Base-by-base conservation (phyloP, 2,329 filamentous ascomycete genomes). In the Talaromyces amestolkiae region DNA sequence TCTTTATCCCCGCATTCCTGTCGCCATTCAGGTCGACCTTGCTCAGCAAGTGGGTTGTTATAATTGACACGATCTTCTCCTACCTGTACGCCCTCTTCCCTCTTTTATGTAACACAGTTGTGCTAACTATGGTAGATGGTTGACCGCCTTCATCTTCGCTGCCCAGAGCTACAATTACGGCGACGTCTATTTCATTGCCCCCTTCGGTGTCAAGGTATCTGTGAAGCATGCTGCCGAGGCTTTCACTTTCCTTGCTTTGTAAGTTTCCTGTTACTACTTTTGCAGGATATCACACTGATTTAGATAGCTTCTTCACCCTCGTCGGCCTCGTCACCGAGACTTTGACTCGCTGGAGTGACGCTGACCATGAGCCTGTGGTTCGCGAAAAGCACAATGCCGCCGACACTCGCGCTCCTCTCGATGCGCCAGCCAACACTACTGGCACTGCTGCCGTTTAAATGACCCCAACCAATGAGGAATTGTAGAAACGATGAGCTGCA, bases 121-220 rank as follows among this genome's bases (percentile, higher is more conserved):
- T 31, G 27, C 39, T 66, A 54, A 58, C 7, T 9, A 13, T 27
- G 35, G 15, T 58, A 80, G 78, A 35, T 83, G 80, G 80, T 76
- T 83, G 70, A 82, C 81, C 1, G 74, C 79, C 19, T 82, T 82
- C 70, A 79, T 83, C 69, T 82, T 83, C 72, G 70, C 80, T 1
- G 77, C 80, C 4, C 76, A 82, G 71, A 80, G 81, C 74, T 83
- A 82, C 69, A 72, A 74, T 69, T 64, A 68, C 60, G 47, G 69
- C 17, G 47, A 70, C 39, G 81, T 80, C 70, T 67, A 39, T 61
- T 47, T 68, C 33, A 70, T 74, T 58, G 67, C 75, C 3, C 80
- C 80, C 1, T 71, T 73, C 0, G 72, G 71, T 51, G 62, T 74
- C 17, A 56, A 62, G 35, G 82, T 80, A 70, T 67, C 68, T 9